Base-by-base conservation (phyloP, 2,329 filamentous ascomycete species). In the Diaporthe nobilis region DNA sequence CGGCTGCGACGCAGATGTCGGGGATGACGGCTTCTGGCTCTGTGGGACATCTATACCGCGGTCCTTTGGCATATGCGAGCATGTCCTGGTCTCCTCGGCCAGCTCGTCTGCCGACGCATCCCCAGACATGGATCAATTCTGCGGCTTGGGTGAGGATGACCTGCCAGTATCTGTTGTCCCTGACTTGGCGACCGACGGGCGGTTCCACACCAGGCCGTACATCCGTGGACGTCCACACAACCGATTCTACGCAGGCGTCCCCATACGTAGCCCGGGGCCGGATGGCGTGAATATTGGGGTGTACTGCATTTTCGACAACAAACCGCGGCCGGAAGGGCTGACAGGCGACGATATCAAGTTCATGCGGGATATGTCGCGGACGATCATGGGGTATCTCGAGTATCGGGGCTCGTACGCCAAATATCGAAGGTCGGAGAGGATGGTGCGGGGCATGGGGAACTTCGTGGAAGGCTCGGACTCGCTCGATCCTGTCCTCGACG, bases 221-320 rank as follows among this genome's bases (percentile, higher is more conserved):
- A 80, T 81, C 15, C 77, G 72, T 12, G 72, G 75, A 0, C 79
- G 81, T 37, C 78, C 79, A 0, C 75, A 76, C 2, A 79, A 80
- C 22, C 79, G 81, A 1, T 87, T 87, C 73, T 87, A 86, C 58
- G 85, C 85, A 0, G 85, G 81, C 0, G 84, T 86, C 0, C 86
- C 86, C 2, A 85, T 87, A 17, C 82, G 84, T 0, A 84, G 84
- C 0, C 81, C 78, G 0, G 75, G 75, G 1, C 68, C 76, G 0
- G 78, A 81, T 4, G 85, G 85, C 25, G 83, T 87, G 74, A 85
- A 86, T 68, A 87, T 87, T 5, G 86, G 86, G 4, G 83, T 85
- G 0, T 83, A 83, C 13, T 85, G 83, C 58, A 81, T 86, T 1
- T 82, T 84, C 78, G 80, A 79, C 7, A 79, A 82, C 4, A 53